Conservation (phyloP, 345 rosid genomes). For the Gossypium stocksii region DNA sequence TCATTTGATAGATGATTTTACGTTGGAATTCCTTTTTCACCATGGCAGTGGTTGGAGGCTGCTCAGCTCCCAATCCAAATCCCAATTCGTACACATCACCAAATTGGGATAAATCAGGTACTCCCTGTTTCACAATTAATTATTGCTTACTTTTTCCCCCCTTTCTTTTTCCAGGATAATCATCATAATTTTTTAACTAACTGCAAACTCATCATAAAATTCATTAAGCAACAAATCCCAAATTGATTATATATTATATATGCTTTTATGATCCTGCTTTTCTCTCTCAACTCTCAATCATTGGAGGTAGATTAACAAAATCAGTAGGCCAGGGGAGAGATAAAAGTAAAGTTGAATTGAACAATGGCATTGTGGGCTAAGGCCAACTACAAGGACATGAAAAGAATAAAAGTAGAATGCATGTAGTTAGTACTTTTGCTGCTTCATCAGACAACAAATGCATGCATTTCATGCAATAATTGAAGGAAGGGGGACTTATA, state of each 20-base stretch:
- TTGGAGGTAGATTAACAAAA: not conserved
- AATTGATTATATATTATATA: not conserved
- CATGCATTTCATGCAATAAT: conserved; percentile 10
- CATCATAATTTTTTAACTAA: not conserved
- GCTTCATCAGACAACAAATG: not conserved
- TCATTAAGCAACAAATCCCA: not conserved
- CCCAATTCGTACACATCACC: conserved; percentile 67
- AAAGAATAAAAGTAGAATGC: not conserved
- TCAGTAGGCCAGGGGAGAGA: not conserved
- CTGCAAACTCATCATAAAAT: not conserved
- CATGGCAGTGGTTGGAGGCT: conserved; percentile 72
- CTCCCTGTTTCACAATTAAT: conserved; percentile 46
- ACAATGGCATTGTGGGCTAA: conserved; percentile 2
- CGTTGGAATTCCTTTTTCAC: conserved; percentile 56
- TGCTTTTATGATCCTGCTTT: not conserved
- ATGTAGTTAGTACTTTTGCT: not conserved
- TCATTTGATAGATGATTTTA: conserved; percentile 54
- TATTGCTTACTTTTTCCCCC: not conserved
- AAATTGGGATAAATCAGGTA: conserved; percentile 63
- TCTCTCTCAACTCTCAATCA: not conserved
- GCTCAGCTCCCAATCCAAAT: conserved; percentile 60
- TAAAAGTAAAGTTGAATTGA: not conserved
- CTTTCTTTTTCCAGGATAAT: not conserved
- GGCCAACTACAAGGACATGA: not conserved
- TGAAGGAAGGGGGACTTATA: conserved; percentile 9